phyloP scores from a whole-genome alignment of 2,329 filamentous ascomycete genomes.

The Pyricularia pennisetigena region DNA sequence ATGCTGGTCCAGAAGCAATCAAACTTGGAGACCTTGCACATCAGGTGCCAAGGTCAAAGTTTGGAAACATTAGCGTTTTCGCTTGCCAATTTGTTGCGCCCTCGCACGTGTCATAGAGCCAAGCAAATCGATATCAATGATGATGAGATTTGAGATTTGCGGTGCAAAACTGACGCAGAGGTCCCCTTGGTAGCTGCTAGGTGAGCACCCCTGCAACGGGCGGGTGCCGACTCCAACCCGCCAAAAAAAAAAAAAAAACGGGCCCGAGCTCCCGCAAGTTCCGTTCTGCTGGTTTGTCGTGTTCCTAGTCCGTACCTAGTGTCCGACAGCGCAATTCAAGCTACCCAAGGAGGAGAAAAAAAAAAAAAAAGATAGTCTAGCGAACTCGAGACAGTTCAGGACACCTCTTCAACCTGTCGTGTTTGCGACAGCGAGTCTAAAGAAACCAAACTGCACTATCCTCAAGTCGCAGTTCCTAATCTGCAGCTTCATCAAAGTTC shows the following conservation, averaged over 20 bases:
- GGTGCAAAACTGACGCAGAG: neutral
- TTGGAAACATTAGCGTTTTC: too few relatives aligned
- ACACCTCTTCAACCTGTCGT: neutral
- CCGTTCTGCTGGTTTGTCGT: neutral
- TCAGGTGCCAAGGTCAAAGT: neutral
- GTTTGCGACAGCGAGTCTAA: neutral
- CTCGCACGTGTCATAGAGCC: neutral
- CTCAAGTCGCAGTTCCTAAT: neutral
- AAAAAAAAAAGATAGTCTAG: neutral
- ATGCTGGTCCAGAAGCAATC: neutral
- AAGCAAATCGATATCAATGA: neutral
- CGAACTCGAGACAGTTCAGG: neutral
- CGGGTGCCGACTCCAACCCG: neutral
- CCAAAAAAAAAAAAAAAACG: neutral
- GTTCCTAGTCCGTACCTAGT: neutral
- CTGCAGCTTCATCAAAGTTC: neutral
- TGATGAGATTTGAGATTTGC: neutral
- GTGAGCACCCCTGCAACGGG: neutral
- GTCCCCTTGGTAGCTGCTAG: neutral
- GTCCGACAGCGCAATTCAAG: neutral
- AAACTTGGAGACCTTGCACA: neutral
- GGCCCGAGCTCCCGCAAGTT: neutral
- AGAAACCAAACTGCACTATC: neutral
- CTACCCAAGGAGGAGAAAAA: neutral
- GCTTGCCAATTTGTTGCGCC: neutral